Evolutionary conservation across 192 early-diverging fungal species (phyloP), one percentile per base, ranked within the genome.

Genomic region (Geranomyces michiganensis): DNA sequence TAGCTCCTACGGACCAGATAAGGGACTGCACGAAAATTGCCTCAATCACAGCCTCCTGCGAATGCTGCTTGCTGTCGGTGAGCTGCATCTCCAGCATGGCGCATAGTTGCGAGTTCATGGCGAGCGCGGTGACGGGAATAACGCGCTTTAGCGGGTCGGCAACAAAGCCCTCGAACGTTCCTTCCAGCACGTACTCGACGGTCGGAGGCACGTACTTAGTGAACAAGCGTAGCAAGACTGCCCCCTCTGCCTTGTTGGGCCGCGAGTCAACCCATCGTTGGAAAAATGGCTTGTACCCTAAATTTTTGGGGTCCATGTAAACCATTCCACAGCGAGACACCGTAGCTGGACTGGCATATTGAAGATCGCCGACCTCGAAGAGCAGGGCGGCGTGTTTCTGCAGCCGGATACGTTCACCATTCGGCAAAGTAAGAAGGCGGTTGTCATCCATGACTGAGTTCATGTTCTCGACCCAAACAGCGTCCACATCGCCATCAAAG

Each of bases 401-500:
- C 13, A 87, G 67, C 10, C 86, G 62, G 33, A 87, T 87, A 51
- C 86, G 81, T 51, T 87, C 86, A 9, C 86, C 86, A 63, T 87
- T 87, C 0, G 86, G 86, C 45, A 87, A 66, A 1, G 86, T 87
- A n/a, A 87, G 74, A 1, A 87, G 72, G 1, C 80, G 73, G 67
- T 87, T 87, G 74, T 87, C 86, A 62, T 87, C 86, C 86, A 87
- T 87, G 15, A 87, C 86, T 3, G 86, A 87, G 71, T 87, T 87
- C 86, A 87, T 87, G 69, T 87, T 87, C 71, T 87, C 86, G 9
- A 87, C 86, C 86, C 85, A 85, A 17, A 86, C 81, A 13, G 83
- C 84, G 73, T 85, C 85, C 0, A 85, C 85, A 72, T 87, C 83
- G 43, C 86, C 84, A 73, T 87, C 86, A 76, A 87, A 87, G 4